These are phyloP conservation scores for Sordariomycetes sp. DNA, from an alignment of 2,329 filamentous ascomycete genomes.

Conservation along the genomic window DNA sequence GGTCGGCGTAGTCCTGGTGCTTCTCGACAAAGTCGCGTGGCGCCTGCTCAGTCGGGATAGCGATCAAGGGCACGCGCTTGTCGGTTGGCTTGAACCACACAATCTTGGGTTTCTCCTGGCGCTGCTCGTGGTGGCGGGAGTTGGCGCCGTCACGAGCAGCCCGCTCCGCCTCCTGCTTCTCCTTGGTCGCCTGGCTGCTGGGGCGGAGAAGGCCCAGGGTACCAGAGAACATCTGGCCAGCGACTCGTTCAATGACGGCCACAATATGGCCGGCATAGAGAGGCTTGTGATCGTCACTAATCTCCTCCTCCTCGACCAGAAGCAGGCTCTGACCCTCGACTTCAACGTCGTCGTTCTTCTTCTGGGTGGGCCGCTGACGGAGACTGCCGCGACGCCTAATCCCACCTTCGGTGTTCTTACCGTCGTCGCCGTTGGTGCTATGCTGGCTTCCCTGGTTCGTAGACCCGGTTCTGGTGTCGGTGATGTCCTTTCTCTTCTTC, in stretches of 20 bases:
- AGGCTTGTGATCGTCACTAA: slow-evolving; percentile 96
- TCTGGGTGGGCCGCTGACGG: slow-evolving; percentile 92
- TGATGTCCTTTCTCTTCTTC: slow-evolving; percentile 99
- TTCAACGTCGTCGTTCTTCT: slow-evolving; percentile 99
- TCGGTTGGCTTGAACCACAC: slow-evolving; percentile 99
- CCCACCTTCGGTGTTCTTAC: slow-evolving; percentile 62
- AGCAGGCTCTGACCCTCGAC: slow-evolving; percentile 96
- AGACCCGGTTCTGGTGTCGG: slow-evolving; percentile 72
- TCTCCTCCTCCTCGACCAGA: slow-evolving; percentile 95
- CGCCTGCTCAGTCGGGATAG: slow-evolving; percentile 95
- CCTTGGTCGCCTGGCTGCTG: slow-evolving; percentile 96
- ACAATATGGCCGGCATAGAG: slow-evolving; percentile 96
- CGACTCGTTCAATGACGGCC: slow-evolving; percentile 91
- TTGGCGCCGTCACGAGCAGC: slow-evolving; percentile 75
- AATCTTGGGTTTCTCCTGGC: slow-evolving; percentile 98
- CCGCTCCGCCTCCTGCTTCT: slow-evolving; percentile 97
- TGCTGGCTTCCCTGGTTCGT: slow-evolving; percentile 62
- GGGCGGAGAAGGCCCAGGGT: slow-evolving; percentile 88
- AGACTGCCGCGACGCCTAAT: slow-evolving; percentile 89
- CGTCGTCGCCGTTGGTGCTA: slow-evolving; percentile 49
- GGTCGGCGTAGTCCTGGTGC: slow-evolving; percentile 93
- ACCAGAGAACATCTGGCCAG: slow-evolving; percentile 98
- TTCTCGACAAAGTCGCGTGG: slow-evolving; percentile 97
- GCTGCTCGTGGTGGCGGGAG: slow-evolving; percentile 63
- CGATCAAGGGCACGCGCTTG: slow-evolving; percentile 95